A percentile compares a stretch with the other conserved stretches of the same genome.
Evolutionary conservation across 345 rosid genomes (phyloP).

Genomic region (Citrus hindsii): DNA sequence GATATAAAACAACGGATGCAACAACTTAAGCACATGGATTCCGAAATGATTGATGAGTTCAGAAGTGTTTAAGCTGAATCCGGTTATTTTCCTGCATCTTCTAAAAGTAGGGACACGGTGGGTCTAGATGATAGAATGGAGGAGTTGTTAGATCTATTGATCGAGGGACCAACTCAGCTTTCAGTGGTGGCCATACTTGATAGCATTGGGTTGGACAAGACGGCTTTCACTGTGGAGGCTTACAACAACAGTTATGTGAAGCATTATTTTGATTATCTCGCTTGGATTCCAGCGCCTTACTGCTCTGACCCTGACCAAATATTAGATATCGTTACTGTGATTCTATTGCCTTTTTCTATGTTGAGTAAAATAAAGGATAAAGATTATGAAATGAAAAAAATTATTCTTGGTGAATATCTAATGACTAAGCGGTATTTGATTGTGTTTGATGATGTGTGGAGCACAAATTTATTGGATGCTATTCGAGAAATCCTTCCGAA

Average conservation of each 20-base stretch:
- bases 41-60: too few species aligned
- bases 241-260: background rate
- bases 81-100: background rate
- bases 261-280: background rate
- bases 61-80: background rate
- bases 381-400: too few species aligned
- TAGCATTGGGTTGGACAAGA: background rate
- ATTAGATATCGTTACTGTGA: background rate
- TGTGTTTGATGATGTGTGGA: too few species aligned
- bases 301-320: fast-evolving
- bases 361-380: background rate
- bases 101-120: background rate
- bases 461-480: fast-evolving
- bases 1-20: background rate
- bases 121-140: background rate
- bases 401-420: too few species aligned
- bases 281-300: background rate
- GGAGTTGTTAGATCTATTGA: background rate
- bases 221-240: background rate
- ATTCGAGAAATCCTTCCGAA: background rate
- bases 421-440: too few species aligned
- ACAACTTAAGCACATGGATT: background rate
- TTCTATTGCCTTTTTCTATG: background rate
- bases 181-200: background rate
- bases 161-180: background rate